Evolutionary conservation across 768 basidiomycete genomes (phyloP), one percentile per base, ranked within the genome.

Genomic region (Psilocybe sp.): DNA sequence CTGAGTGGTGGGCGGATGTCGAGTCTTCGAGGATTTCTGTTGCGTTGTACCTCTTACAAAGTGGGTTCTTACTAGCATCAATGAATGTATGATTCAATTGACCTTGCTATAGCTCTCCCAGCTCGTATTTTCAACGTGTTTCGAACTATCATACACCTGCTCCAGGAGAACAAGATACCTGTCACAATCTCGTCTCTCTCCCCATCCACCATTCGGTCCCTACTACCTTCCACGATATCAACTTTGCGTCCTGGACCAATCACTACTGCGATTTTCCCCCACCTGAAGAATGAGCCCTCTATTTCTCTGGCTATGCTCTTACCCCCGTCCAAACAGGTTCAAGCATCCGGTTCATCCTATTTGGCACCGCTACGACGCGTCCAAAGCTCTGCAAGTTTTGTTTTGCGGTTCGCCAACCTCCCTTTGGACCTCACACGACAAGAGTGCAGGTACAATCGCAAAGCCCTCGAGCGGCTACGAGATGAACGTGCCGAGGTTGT

Each of bases 1-100:
- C 89, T 15, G 81, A 88, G 40, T 97, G 89, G 87, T 98, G 94
- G 94, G 75, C 77, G 13, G 77, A 82, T 23, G 64, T 88, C 37
- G 84, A 86, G 54, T 75, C 81, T 31, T 91, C 87, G 3, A 61
- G 72, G 20, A 56, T 67, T 45, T 77, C 73, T 15, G 74, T 85
- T 9, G 76, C 77, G 3, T 69, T 79, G 60, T 92, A 88, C 65
- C 72, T 95, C 20, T 54, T 95, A 1, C 89, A 94, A 71, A 89
- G 92, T 95, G 60, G 58, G 85, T 72, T 18, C 14, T 41, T 19
- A 33, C 36, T 39, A 20, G 43, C 9, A 50, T 48, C 20, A 33
- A 34, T 37, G 7, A 43, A 23, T 33, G 12, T 51, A 47, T 10
- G 50, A 60, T 38, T 57, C 60, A 18, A 46, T 34, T 46, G 16